Evolutionary conservation across 179 eudicot species (phyloP), one percentile per base, ranked within the genome.

Genomic region (Silene coronaria): DNA sequence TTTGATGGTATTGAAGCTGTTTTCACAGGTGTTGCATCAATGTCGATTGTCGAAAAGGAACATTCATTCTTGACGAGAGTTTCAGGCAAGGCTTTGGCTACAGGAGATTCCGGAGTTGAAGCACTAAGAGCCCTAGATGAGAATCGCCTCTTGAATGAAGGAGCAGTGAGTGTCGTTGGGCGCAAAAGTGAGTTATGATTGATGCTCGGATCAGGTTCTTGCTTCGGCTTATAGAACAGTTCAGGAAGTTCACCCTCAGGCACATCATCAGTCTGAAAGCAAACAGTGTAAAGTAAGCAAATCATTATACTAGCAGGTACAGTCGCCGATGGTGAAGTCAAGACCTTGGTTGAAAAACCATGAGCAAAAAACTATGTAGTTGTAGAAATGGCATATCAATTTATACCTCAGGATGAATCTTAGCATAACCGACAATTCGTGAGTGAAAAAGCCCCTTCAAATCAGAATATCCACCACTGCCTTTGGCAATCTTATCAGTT

Each of bases 201-300:
- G 14, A 72, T 12, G 76, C 75, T 80, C 21, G 59, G 42, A 67
- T 36, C 64, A 4, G 65, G 69, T 74, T 75, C 80, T 61, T 79
- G 79, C 80, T 80, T 88, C 74, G 86, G 63, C 53, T 62, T 78
- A 70, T 82, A 78, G 82, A 89, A 88, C 70, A 91, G 89, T 58
- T 81, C 84, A 4, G 97, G 97, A 26, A 96, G 81, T 77, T 67
- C 72, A 74, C 79, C 99, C 79, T 89, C 96, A 4, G 96, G 97
- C 73, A 96, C 80, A 30, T 96, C 93, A 79, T 78, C 91, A 28
- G 80, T 88, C 96, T 92, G 82, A 27, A 42, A 14, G 22, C 64
- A 85, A 64, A 74, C 30, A 48, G 8, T 0, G 48, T 24, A 63
- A 48, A 46, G 22, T 73, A 16, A 72, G 13, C 34, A 75, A 53